Base-by-base conservation (phyloP, 495 filamentous ascomycete species). In the Halenospora varia region DNA sequence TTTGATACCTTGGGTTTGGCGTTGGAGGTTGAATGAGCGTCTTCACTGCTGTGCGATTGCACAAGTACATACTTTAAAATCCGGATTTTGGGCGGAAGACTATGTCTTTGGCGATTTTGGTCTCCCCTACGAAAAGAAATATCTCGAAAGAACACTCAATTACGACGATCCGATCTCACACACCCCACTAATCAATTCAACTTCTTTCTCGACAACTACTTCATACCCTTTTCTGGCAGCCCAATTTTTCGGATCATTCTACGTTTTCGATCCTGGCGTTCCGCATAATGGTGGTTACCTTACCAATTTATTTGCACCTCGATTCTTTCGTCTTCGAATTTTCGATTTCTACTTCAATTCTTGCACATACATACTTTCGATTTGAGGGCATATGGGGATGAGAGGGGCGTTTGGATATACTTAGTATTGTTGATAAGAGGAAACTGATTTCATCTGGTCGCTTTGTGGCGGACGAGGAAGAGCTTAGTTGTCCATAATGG, bases 21-120 rank as follows among this genome's bases (percentile, higher is more conserved):
- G 57, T 60, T 60, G 51, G 57, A 15, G 51, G 13, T 51, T 51
- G 0, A 10, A 40, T 55, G 23, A 60, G 57, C 57, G 57, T 13
- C 39, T 45, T 58, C 39, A 10, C 1, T 44, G 17, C 17, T 48
- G 53, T 35, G 42, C 53, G 23, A 11, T 57, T 50, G 47, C 29
- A 57, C 35, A 10, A 48, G 56, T 58, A 58, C 56, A 58, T 58
- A 58, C 53, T 45, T 45, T 20, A 6, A 17, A 4, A 20, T 15
- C 17, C 44, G 55, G 47, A 29, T 29, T 39, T 29, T 39, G 29
- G 29, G 29, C 13, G 29, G 29, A 35, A 35, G 29, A 35, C 6
- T 35, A 35, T 35, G 29, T 35, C 29, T 4, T 4, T n/a, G 29
- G 4, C 6, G 29, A 35, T 35, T 35, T 13, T 35, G 29, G 29